Conservation (phyloP, 345 rosid genomes). For the Camelina hispida region DNA sequence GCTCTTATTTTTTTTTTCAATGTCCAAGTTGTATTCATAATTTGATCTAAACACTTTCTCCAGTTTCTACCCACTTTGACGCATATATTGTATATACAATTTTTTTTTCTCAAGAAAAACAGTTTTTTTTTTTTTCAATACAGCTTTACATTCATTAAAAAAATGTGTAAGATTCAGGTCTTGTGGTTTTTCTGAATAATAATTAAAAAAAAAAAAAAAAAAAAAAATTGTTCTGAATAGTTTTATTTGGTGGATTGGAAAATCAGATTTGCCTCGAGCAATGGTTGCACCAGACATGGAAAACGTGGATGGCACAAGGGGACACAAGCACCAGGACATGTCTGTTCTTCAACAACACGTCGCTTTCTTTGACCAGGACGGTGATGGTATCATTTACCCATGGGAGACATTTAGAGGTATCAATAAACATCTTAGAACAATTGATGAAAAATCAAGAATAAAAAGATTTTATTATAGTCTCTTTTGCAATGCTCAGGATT, state of each 20-base stretch:
- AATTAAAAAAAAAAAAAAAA: no score
- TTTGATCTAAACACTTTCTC: no score
- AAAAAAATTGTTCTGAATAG: not conserved
- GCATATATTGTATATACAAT: no score
- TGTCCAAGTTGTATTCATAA: not conserved
- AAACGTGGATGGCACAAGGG: conserved; percentile 60
- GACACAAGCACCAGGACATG: conserved; percentile 55
- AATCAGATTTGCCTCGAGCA: conserved; percentile 60
- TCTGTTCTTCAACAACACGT: conserved; percentile 74
- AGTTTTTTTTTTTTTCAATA: no score
- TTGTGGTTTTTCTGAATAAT: no score
- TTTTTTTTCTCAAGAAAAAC: no score
- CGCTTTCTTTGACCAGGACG: conserved; percentile 63
- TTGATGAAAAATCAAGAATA: not conserved
- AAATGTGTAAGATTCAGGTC: no score
- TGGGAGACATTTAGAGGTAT: conserved; percentile 62
- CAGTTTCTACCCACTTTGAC: no score
- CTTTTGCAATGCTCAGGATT: conserved; percentile 49
- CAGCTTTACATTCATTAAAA: no score
- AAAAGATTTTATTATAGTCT: no score
- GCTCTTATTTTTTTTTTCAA: not conserved
- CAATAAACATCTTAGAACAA: not conserved
- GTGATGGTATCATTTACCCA: conserved; percentile 68
- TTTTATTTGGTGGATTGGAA: not conserved
- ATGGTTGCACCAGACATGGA: conserved; percentile 64